Evolutionary conservation across 495 filamentous ascomycete species (phyloP).

Genomic region (Daldinia decipiens): DNA sequence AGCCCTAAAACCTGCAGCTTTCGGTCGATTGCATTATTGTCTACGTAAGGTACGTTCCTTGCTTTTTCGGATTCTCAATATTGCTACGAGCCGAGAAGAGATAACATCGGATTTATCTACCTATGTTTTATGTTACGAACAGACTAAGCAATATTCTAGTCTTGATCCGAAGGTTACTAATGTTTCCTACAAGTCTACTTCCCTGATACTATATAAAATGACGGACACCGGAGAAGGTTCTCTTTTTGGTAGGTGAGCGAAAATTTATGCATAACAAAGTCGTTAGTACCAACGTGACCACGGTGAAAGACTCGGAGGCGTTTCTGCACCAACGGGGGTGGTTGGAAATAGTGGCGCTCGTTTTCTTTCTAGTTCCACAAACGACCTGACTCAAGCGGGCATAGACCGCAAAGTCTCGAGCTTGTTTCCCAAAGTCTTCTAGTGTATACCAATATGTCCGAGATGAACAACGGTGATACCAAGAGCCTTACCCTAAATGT

Average conservation of each 20-base stretch:
- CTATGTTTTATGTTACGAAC: neutral
- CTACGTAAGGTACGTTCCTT: conserved; percentile 1
- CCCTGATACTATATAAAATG: neutral
- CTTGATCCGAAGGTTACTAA: neutral
- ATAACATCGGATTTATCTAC: neutral
- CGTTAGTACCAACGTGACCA: conserved; percentile 15
- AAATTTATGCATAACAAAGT: conserved; percentile 11
- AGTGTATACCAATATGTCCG: neutral
- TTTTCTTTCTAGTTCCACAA: conserved; percentile 8
- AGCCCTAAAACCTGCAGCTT: conserved; percentile 5
- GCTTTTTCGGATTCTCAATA: neutral
- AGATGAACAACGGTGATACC: neutral
- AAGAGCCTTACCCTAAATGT: neutral
- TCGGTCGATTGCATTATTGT: conserved; percentile 1
- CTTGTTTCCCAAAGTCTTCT: neutral
- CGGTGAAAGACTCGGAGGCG: conserved; percentile 3
- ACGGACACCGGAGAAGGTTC: conserved; percentile 22
- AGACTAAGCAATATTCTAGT: neutral
- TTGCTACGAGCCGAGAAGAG: neutral
- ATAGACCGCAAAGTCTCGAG: neutral
- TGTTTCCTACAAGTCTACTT: neutral
- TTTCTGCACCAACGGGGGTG: conserved; percentile 4
- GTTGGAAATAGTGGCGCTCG: conserved; percentile 3
- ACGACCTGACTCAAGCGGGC: neutral
- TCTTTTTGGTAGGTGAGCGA: conserved; percentile 28